Evolutionary conservation across 129 eudicot genomes (phyloP), one percentile per base, ranked within the genome.

Genomic region (Calendula officinalis): DNA sequence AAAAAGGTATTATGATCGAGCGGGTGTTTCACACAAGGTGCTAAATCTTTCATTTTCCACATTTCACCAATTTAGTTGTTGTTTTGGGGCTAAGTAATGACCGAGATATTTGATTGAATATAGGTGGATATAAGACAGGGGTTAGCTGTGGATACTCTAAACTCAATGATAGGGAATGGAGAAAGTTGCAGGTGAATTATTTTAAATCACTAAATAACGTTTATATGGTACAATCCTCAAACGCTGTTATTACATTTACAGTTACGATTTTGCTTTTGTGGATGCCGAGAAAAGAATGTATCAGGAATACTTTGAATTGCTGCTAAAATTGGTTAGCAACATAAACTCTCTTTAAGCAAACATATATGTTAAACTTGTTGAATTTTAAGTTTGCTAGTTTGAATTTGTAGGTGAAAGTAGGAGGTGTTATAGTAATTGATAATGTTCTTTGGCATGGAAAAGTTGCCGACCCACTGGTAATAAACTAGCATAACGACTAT

Each of bases 371-470:
- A 43, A 38, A 46, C 32, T 62, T n/a, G 48, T 64, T 56, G 17
- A 44, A 34, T 60, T 16, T 44, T 15, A 17, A 32, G 67, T 40
- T 66, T 45, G 14, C 12, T 7, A 32, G 42, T 56, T 55, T 72
- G 52, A 70, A 69, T 34, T 69, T 71, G 63, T 77, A 89, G 96
- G 97, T 90, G 81, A 88, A 95, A 68, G 80, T 78, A 62, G 99
- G 96, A 56, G 99, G 99, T 56, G 50, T 92, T 68, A 83, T 92
- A 56, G 87, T 92, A 62, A 78, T 92, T 11, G 99, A 88, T 81
- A 92, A 92, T 83, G 99, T 92, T 53, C 92, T 92, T 16, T 92
- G 99, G 99, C 89, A 85, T 67, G 99, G 99, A 48, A 85, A 82
- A 74, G 96, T 92, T 56, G 95, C 96, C 22, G 95, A 92, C 75